Evolutionary conservation across 2,329 filamentous ascomycete species (phyloP), one percentile per base, ranked within the genome.

Genomic region (Scedosporium aurantiacum): DNA sequence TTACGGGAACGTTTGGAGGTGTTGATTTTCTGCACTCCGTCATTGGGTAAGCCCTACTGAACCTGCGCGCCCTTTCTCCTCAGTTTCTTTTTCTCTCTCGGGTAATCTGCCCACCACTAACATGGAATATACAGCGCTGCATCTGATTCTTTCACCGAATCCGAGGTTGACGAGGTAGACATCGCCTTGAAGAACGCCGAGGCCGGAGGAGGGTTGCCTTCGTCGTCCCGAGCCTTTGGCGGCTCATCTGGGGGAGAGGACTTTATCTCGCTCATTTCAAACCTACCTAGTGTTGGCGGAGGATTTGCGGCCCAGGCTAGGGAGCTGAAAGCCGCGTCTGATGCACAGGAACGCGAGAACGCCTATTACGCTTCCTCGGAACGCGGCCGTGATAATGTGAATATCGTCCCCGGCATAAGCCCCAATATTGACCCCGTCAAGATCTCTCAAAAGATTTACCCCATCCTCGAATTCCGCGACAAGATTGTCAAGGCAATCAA

Each of bases 381-480:
- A 21, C 67, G 66, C 27, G 69, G 70, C 25, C 70, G 79, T 63
- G 78, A 73, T 60, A 85, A 80, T 66, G 69, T 68, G 25, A 85
- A 85, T 65, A 74, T 84, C 14, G 83, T 91, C 8, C 88, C 88
- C 21, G 90, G 89, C 5, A 90, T 92, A 79, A 88, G 84, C 68
- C 79, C 84, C 14, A 79, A 82, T 69, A 90, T 95, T 63, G 92
- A 97, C 68, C 87, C 89, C 0, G 82, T 89, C 67, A 86, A 90
- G 72, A 88, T 87, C 0, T 82, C 88, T 14, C 78, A 81, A 45
- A 86, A 95, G 74, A 97, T 99, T 66, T 97, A 97, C 69, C 94
- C 94, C 0, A 96, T 99, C 63, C 82, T 99, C 0, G 83, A 90
- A 63, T 99, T 97, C 79, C 84, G 93, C 63, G 94, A 99, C 77